Base-by-base conservation (phyloP, 495 filamentous ascomycete species). In the Poronia punctata region DNA sequence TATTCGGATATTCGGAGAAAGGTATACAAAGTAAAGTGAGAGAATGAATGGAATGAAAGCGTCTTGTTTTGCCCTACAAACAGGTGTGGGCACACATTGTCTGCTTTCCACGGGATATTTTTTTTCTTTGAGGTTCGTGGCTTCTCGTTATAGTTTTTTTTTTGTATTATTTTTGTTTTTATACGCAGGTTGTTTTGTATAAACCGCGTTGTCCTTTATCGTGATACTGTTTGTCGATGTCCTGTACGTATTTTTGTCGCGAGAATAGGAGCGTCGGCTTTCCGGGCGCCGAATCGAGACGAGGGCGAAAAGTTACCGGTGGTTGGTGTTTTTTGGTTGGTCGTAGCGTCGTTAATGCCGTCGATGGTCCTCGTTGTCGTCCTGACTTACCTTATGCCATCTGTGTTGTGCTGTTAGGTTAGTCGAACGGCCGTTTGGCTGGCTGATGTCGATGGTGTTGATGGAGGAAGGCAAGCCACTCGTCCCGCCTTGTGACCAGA, bases 271-370 rank as follows among this genome's bases (percentile, higher is more conserved):
- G 21, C 12, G 14, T 7, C 19, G 28, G 28, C 28, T 33, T 5
- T 19, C 40, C 51, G 20, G 30, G 37, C 50, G 47, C 40, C 49
- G 38, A 31, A 52, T 48, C 50, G 46, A 53, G 41, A 42, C 43
- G n/a, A n/a, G n/a, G n/a, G n/a, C n/a, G n/a, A n/a, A n/a, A n/a
- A n/a, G n/a, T n/a, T n/a, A n/a, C n/a, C n/a, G n/a, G n/a, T n/a
- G n/a, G n/a, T 48, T 37, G 26, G 49, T 30, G 18, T 30, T 40
- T 16, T 16, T 30, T 44, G 18, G 31, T 24, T 34, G 35, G 40
- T 45, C 17, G 41, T 40, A 3, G 27, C 12, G 38, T 29, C 17
- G 27, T 25, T 20, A 10, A 16, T 15, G n/a, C 4, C 26, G 19
- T 26, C 22, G 29, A 19, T 20, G 14, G 16, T 34, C 17, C 17